Evolutionary conservation across 176 grass and related monocot genomes (phyloP).

Genomic region (Oryza meyeriana): DNA sequence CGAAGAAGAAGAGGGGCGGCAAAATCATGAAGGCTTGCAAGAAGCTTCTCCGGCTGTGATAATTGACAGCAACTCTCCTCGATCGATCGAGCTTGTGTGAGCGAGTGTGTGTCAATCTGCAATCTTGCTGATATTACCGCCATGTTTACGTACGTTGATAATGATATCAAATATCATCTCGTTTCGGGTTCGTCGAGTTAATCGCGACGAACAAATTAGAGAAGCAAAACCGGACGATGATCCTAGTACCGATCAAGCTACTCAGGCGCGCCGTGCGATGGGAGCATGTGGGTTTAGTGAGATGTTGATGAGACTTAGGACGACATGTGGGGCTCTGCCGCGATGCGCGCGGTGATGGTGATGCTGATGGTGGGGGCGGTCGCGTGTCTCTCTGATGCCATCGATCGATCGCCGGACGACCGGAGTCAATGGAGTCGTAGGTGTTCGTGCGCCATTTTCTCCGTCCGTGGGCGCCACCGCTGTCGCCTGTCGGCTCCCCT

Average conservation of each 20-base stretch:
- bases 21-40: slow-evolving; percentile 46
- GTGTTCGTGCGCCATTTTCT: background rate
- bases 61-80: background rate
- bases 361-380: background rate
- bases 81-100: background rate
- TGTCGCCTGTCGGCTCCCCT: background rate
- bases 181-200: background rate
- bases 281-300: background rate
- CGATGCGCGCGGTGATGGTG: background rate
- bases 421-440: slow-evolving; percentile 13
- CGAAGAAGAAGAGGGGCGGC: slow-evolving; percentile 32
- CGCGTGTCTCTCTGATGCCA: background rate
- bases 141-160: background rate
- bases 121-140: background rate
- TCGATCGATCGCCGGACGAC: background rate
- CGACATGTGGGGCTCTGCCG: background rate
- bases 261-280: no score
- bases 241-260: background rate
- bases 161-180: background rate
- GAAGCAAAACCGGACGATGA: background rate
- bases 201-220: background rate
- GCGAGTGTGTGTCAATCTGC: background rate
- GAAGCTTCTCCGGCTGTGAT: slow-evolving; percentile 42
- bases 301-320: slow-evolving; percentile 7
- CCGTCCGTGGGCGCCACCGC: background rate